Evolutionary conservation across 2,329 filamentous ascomycete genomes (phyloP).

Genomic region (Diaporthe sp.): DNA sequence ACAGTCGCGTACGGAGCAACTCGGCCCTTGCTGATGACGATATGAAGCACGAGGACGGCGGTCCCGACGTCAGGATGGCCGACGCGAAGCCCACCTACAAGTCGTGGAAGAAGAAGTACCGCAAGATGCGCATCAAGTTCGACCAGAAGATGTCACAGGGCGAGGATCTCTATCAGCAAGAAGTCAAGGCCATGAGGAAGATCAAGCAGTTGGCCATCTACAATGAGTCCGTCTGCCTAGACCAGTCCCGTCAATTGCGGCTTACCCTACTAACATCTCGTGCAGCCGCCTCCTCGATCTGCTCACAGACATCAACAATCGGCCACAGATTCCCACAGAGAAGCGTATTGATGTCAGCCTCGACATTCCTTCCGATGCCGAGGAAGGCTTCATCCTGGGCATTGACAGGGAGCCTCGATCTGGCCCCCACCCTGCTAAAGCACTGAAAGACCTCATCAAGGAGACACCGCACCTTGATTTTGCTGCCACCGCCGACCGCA

Average conservation of each 20-base stretch:
- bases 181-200: conserved; percentile 84
- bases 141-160: conserved; percentile 84
- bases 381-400: conserved; percentile 77
- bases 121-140: conserved; percentile 87
- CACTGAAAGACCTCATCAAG: conserved; percentile 63
- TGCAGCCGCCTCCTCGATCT: conserved; percentile 87
- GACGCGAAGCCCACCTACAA: conserved; percentile 70
- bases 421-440: conserved; percentile 60
- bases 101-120: conserved; percentile 93
- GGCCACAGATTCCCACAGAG: conserved; percentile 79
- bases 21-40: conserved; percentile 42
- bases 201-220: conserved; percentile 89
- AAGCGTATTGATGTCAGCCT: conserved; percentile 80
- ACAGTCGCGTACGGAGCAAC: conserved; percentile 14
- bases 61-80: conserved; percentile 51
- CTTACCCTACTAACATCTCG: conserved; percentile 42
- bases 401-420: conserved; percentile 78
- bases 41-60: conserved; percentile 59
- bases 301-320: conserved; percentile 90
- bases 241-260: not conserved
- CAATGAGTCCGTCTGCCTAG: conserved; percentile 79
- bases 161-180: conserved; percentile 84
- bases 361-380: conserved; percentile 57
- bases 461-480: conserved; percentile 67
- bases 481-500: conserved; percentile 71